Evolutionary conservation across 305 asterid genomes (phyloP), one percentile per base, ranked within the genome.

Genomic region (Andrographis paniculata): DNA sequence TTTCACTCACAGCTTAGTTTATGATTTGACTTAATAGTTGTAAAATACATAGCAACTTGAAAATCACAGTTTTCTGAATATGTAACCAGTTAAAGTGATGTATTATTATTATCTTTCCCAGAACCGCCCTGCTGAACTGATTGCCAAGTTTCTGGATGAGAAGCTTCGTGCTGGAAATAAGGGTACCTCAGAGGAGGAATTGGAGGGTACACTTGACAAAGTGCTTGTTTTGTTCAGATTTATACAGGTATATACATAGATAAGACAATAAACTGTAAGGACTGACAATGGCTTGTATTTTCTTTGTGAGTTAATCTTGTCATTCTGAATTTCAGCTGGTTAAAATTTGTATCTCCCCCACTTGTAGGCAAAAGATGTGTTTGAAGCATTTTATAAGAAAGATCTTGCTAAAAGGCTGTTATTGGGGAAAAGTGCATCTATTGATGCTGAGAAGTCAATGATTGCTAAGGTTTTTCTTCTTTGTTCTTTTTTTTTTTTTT

Each of bases 131-230:
- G 97, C 97, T 58, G 95, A 87, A 85, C 69, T 87, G 19, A 84
- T 87, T 63, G 97, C 97, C 48, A 87, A 87, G 71, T 87, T 84
- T 73, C 72, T 87, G 60, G 97, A 87, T 40, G 95, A 87, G 72
- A 87, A 84, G 68, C 95, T 84, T 49, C 99, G 97, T 17, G 94
- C 99, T 44, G 99, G 99, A 52, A 92, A 92, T 71, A 87, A 92
- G 77, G 99, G 99, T 59, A 79, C 91, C 40, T 92, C 99, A 31
- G 97, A 92, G 79, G 99, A 92, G 78, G 99, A 87, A 64, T 70
- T 92, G 72, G 99, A 92, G 93, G 84, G 94, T 46, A 92, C 91
- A 61, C 84, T 92, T 33, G 97, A 92, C 61, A 92, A 77, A 77
- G 99, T 87, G 58, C 65, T 92, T 80, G 91, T 92, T 58, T 72